Percentiles rank a stretch among this genome's conserved stretches.
Conservation (phyloP, 352 stramenopile species). For the Globisporangium echinulatum region DNA sequence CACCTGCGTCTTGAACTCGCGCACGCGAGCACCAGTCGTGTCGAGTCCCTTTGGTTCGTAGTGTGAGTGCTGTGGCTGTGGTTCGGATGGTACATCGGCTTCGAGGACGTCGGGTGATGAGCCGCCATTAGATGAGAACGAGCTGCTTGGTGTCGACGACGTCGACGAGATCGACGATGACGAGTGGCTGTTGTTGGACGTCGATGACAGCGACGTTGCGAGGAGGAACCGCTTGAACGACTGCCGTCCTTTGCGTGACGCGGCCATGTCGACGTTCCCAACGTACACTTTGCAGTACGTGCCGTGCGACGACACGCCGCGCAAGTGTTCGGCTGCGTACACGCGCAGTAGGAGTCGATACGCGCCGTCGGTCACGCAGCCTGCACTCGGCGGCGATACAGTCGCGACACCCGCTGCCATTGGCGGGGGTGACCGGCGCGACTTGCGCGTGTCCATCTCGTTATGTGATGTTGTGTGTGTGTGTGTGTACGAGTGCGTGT, state of each 20-base stretch:
- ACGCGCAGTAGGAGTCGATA: slow-evolving; percentile 59
- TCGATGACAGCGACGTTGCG: not conserved
- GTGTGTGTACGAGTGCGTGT: not conserved
- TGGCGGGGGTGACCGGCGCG: slow-evolving; percentile 2
- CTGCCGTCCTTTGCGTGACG: slow-evolving; percentile 13
- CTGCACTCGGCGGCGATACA: not conserved
- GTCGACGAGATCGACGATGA: slow-evolving; percentile 15
- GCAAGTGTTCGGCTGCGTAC: slow-evolving; percentile 50
- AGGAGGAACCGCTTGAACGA: slow-evolving; percentile 17
- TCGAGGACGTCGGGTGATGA: slow-evolving; percentile 3
- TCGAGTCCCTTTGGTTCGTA: not conserved
- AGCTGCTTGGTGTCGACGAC: not conserved
- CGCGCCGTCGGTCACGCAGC: not conserved
- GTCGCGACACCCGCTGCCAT: slow-evolving; percentile 1
- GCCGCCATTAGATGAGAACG: slow-evolving; percentile 2
- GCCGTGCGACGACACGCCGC: slow-evolving; percentile 57
- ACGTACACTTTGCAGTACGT: slow-evolving; percentile 74
- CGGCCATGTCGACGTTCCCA: slow-evolving; percentile 39
- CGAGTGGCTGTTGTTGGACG: not conserved
- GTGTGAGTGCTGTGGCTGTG: not conserved
- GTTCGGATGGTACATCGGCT: not conserved
- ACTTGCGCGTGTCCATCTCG: slow-evolving; percentile 14
- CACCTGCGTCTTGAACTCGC: slow-evolving; percentile 59
- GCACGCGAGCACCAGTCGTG: slow-evolving; percentile 15
- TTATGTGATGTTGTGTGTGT: not conserved